phyloP scores from a whole-genome alignment of 805 yeast genomes.

The Blastobotrys robertii region DNA sequence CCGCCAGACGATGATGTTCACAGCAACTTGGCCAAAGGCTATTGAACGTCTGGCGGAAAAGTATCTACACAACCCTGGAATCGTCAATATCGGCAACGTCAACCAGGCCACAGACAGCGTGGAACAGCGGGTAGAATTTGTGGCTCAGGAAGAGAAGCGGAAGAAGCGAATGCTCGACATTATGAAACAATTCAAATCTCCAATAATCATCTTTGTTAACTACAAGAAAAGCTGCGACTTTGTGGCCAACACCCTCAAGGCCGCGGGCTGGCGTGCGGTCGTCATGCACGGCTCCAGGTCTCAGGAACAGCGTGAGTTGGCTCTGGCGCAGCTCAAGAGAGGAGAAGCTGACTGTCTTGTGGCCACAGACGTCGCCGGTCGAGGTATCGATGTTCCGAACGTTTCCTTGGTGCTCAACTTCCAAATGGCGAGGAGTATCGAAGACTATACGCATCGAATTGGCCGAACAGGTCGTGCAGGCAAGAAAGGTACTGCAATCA shows the following conservation, averaged over 20 bases:
- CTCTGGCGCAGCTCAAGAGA: conserved; percentile 48
- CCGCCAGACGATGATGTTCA: conserved; percentile 77
- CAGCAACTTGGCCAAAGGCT: conserved; percentile 81
- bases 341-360: conserved; percentile 55
- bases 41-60: conserved; percentile 58
- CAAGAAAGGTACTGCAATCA: conserved; percentile 59
- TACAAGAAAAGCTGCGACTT: conserved; percentile 64
- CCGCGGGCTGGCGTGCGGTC: conserved; percentile 39
- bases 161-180: conserved; percentile 35
- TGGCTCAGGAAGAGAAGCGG: conserved; percentile 37
- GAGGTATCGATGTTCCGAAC: conserved; percentile 89
- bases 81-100: conserved; percentile 56
- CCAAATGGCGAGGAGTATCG: conserved; percentile 70
- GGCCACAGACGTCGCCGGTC: conserved; percentile 93
- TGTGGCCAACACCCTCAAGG: conserved; percentile 42
- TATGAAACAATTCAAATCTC: conserved; percentile 33
- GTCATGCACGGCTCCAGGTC: conserved; percentile 80
- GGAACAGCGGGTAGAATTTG: conserved; percentile 54
- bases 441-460: conserved; percentile 82
- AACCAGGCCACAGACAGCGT: conserved; percentile 61
- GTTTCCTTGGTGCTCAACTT: conserved; percentile 79
- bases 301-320: conserved; percentile 78
- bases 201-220: conserved; percentile 75
- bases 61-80: conserved; percentile 53
- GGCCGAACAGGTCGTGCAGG: conserved; percentile 99